Percentiles rank a stretch among this genome's conserved stretches.
phyloP scores from a whole-genome alignment of 805 yeast genomes.

The Monosporozyma yasuniensis region DNA sequence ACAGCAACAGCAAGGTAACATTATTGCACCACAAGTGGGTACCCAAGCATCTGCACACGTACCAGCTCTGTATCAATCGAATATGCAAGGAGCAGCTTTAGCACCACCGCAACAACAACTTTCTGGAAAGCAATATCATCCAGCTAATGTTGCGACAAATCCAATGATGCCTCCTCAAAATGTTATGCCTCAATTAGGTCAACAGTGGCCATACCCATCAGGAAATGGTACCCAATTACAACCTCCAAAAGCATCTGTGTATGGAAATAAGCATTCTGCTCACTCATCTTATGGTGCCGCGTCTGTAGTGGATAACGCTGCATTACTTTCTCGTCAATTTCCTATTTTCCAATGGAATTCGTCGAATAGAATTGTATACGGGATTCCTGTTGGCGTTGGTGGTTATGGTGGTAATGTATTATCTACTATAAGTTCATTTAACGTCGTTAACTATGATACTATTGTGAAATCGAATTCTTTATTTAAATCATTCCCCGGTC shows the following conservation, averaged over 20 bases:
- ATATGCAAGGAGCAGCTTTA: not conserved
- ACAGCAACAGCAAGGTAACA: not conserved
- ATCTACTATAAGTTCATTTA: conserved; percentile 22
- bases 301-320: conserved; percentile 39
- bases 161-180: not conserved
- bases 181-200: not conserved
- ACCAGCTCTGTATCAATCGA: not conserved
- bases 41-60: not conserved
- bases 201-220: not conserved
- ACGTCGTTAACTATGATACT: conserved; percentile 30
- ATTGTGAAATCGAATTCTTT: conserved; percentile 27
- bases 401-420: conserved; percentile 17
- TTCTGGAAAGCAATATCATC: not conserved
- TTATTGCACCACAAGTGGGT: not conserved
- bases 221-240: not conserved
- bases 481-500: conserved; percentile 37
- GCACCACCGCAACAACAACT: not conserved
- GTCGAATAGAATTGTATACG: conserved; percentile 36
- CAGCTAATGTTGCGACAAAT: not conserved
- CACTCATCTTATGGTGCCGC: not conserved
- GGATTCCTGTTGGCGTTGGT: conserved; percentile 31
- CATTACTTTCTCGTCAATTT: conserved; percentile 52
- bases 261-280: not conserved
- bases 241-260: conserved; percentile 2
- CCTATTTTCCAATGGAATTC: conserved; percentile 67